These are phyloP conservation scores for Candida sanyaensis DNA, from an alignment of 1,139 yeast genomes.

Conservation along the genomic window DNA sequence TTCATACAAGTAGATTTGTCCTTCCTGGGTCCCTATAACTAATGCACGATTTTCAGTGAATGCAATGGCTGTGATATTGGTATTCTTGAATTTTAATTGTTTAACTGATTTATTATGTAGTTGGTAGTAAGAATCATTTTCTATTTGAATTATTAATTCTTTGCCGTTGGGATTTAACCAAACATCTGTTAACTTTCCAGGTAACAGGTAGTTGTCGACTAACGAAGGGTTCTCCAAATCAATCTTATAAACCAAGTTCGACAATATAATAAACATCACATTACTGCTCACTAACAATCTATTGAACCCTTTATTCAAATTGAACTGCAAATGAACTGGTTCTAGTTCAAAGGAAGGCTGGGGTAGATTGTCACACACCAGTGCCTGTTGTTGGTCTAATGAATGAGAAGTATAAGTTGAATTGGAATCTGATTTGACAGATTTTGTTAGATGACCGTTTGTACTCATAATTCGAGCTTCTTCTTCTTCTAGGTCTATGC, in stretches of 20 bases:
- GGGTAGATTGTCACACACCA: conserved; percentile 15
- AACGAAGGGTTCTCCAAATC: conserved; percentile 41
- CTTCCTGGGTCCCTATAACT: conserved; percentile 31
- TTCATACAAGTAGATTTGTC: conserved; percentile 34
- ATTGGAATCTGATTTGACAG: conserved; percentile 2
- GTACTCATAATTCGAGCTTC: not conserved
- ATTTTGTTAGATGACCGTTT: conserved; percentile 3
- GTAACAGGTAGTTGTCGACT: conserved; percentile 29
- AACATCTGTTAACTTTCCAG: conserved; percentile 25
- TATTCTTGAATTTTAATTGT: conserved; percentile 31
- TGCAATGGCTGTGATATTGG: conserved; percentile 26
- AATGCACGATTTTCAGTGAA: conserved; percentile 27
- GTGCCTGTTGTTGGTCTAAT: conserved; percentile 14
- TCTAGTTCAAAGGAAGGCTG: conserved; percentile 38
- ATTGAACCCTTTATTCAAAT: conserved; percentile 27
- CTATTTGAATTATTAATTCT: conserved; percentile 35
- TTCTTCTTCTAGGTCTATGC: too few relatives aligned
- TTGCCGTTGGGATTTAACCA: conserved; percentile 46
- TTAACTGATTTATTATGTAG: conserved; percentile 34
- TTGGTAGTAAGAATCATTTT: conserved; percentile 27
- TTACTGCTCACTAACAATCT: conserved; percentile 32
- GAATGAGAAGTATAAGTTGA: conserved; percentile 15
- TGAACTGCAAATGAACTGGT: conserved; percentile 45
- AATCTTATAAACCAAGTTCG: conserved; percentile 27
- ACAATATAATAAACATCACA: conserved; percentile 35